These are phyloP conservation scores for Cryptococcus hybrid DNA, from an alignment of 1,284 basidiomycete species.

Conservation along the genomic window DNA sequence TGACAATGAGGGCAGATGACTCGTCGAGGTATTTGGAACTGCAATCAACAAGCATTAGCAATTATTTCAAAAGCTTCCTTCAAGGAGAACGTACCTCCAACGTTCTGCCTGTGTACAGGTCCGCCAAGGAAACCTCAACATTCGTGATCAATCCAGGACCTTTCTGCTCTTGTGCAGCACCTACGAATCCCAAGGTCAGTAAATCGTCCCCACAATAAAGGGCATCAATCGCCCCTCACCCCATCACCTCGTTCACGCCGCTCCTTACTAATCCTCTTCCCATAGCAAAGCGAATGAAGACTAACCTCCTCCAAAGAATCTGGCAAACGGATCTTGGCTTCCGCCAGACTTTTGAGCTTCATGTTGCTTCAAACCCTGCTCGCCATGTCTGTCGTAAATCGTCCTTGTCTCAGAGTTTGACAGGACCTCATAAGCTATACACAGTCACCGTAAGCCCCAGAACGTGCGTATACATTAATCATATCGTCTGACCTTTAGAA, in stretches of 20 bases:
- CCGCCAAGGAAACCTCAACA: slow-evolving; percentile 78
- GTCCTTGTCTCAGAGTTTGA: slow-evolving; percentile 81
- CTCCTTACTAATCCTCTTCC: neutral
- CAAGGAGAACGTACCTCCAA: slow-evolving; percentile 59
- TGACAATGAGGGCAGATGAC: slow-evolving; percentile 91
- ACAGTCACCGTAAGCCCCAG: neutral
- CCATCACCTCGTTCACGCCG: neutral
- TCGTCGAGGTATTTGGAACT: slow-evolving; percentile 86
- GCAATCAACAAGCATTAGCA: neutral
- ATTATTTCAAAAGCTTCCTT: neutral
- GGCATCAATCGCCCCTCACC: neutral
- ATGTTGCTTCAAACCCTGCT: slow-evolving; percentile 86
- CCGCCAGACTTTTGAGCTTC: slow-evolving; percentile 56
- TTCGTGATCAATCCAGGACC: slow-evolving; percentile 82
- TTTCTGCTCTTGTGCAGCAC: slow-evolving; percentile 66
- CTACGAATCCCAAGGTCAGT: slow-evolving; percentile 23
- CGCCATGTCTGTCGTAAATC: slow-evolving; percentile 89
- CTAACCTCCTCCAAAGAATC: slow-evolving; percentile 77
- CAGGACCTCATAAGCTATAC: slow-evolving; percentile 84
- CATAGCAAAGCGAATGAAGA: slow-evolving; percentile 28
- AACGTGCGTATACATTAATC: neutral
- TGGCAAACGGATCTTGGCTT: slow-evolving; percentile 86
- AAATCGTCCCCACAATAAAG: neutral
- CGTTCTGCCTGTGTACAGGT: slow-evolving; percentile 80
- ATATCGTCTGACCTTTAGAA: slow-evolving; percentile 65